phyloP scores from a whole-genome alignment of 2,329 filamentous ascomycete species.

The Paradendryphiella salina region DNA sequence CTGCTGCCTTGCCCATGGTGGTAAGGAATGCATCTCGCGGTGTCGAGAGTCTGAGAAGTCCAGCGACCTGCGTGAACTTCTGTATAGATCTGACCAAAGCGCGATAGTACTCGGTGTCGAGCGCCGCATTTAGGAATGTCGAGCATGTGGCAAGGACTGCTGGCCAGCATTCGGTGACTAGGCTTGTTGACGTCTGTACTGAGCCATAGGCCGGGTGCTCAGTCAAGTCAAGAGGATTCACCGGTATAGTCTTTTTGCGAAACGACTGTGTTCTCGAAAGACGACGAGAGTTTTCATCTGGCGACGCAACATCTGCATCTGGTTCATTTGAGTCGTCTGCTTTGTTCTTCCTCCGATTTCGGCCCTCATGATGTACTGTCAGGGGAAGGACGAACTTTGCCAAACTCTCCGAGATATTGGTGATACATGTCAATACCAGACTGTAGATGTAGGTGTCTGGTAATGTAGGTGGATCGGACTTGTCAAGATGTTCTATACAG shows the following conservation, averaged over 20 bases:
- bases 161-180: conserved; percentile 94
- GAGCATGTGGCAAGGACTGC: conserved; percentile 93
- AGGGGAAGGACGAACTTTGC: conserved; percentile 92
- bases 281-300: conserved; percentile 20
- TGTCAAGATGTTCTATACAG: conserved; percentile 93
- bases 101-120: conserved; percentile 94
- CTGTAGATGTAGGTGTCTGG: conserved; percentile 95
- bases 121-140: conserved; percentile 86
- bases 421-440: conserved; percentile 84
- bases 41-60: conserved; percentile 78
- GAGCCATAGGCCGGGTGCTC: conserved; percentile 72
- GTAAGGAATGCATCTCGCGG: conserved; percentile 94
- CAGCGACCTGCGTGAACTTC: conserved; percentile 92
- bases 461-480: conserved; percentile 76
- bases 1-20: conserved; percentile 87
- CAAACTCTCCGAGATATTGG: conserved; percentile 84
- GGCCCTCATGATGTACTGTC: conserved; percentile 75
- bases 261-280: conserved; percentile 67
- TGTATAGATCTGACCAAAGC: conserved; percentile 90
- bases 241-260: conserved; percentile 74
- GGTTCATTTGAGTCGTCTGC: conserved; percentile 34
- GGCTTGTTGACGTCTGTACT: conserved; percentile 74
- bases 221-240: conserved; percentile 79
- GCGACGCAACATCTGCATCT: conserved; percentile 33
- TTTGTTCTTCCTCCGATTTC: conserved; percentile 49